Base-by-base conservation (phyloP, 257 asterid species). In the Gentiana dahurica region DNA sequence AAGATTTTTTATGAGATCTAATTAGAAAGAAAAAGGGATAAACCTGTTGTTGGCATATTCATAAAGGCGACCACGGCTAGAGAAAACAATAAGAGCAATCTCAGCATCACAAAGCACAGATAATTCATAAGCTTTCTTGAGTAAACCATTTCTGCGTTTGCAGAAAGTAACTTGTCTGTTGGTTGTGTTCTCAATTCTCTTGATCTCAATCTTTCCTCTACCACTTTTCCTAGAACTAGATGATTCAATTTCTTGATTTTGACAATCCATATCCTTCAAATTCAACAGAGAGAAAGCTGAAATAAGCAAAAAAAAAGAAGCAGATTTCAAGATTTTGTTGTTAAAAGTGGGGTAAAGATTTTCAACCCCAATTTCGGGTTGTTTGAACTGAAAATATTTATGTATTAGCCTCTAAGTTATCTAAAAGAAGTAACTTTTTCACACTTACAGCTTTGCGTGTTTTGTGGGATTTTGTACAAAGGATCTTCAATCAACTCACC, bases 61-160 rank as follows among this genome's bases (percentile, higher is more conserved):
- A 41, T 85, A 88, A 65, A 88, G 97, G 37, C 91, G 77, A 33
- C 97, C 97, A 8, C 95, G 86, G 76, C 53, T 77, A 0, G 97
- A 88, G 80, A 88, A 88, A 65, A 88, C 86, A n/a, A 88, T 64
- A 4, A 88, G 97, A 53, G 97, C 94, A 62, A 88, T 83, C 47
- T 88, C 97, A 59, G 97, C 97, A 79, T 85, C 97, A 55, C 97
- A 88, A 24, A 88, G 64, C 2, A 88, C 95, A 5, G 97, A 88
- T 11, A 88, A 63, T 71, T 88, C 97, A 46, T 88, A 88, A 7
- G 97, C 97, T 74, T 88, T 88, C 80, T 88, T 88, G 7, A 88
- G 83, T 8, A 88, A 59, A 0, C 97, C 97, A 57, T 88, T 88
- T 12, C 95, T 73, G 37, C 97, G 86, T 44, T 88, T 88, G 72